Conservation (phyloP, 23 red algal species). For the Chondrus crispus region DNA sequence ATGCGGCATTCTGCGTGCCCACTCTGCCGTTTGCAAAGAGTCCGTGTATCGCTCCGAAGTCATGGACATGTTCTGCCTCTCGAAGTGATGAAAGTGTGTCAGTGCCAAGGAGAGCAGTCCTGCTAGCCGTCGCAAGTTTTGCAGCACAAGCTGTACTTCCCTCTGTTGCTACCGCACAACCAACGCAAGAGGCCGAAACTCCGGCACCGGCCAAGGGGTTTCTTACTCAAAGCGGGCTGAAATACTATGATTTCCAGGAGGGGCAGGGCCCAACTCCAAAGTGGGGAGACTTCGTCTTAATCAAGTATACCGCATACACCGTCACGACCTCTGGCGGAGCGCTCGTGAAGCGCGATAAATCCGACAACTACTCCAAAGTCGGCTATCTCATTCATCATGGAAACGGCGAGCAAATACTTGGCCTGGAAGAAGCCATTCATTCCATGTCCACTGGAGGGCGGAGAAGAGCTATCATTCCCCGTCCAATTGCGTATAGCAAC, state of each 20-base stretch:
- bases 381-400: constrained; percentile 89
- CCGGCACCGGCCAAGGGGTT: constrained; percentile 29
- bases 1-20: too few relatives aligned
- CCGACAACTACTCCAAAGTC: constrained; percentile 27
- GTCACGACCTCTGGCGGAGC: constrained; percentile 42
- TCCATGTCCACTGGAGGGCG: constrained; percentile 79
- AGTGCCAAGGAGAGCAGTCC: too few relatives aligned
- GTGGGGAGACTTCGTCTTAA: constrained; percentile 90
- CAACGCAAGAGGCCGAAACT: too few relatives aligned
- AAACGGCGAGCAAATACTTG: constrained; percentile 76
- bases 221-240: constrained; percentile 50
- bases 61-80: too few relatives aligned
- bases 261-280: constrained; percentile 68
- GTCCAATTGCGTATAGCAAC: constrained; percentile 60
- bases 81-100: too few relatives aligned
- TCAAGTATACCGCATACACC: constrained; percentile 85
- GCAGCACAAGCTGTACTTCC: too few relatives aligned
- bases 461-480: constrained; percentile 81
- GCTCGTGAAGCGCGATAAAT: constrained; percentile 39
- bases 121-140: too few relatives aligned
- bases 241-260: constrained; percentile 65
- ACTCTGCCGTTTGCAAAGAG: too few relatives aligned
- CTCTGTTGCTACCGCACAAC: too few relatives aligned
- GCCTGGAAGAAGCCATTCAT: constrained; percentile 90
- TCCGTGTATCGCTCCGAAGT: too few relatives aligned